Evolutionary conservation across 345 rosid species (phyloP).

Genomic region (Tarenaya hassleriana): DNA sequence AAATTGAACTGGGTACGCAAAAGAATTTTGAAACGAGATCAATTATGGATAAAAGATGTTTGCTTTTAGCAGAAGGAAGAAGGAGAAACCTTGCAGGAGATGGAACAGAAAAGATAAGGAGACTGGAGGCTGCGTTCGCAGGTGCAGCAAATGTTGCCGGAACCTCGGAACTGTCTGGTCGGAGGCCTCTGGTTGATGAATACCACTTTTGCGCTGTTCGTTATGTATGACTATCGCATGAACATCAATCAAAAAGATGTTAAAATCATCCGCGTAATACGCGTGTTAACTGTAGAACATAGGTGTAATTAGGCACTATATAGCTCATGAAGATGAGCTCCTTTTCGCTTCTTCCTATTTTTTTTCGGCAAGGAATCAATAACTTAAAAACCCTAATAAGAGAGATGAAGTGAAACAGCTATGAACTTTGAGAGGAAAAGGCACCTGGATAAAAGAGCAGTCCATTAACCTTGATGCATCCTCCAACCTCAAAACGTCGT

Average conservation of each 20-base stretch:
- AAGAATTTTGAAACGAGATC: slow-evolving; percentile 1
- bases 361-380: no score
- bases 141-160: slow-evolving; percentile 60
- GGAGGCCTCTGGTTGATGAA: slow-evolving; percentile 77
- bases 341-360: no score
- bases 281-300: neutral
- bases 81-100: slow-evolving; percentile 73
- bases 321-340: slow-evolving; percentile 7
- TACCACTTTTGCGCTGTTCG: slow-evolving; percentile 76
- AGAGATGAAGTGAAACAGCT: neutral
- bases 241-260: neutral
- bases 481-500: slow-evolving; percentile 63
- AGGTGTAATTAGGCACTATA: slow-evolving; percentile 16
- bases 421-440: neutral
- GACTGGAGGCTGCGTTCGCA: slow-evolving; percentile 73
- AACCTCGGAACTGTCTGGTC: slow-evolving; percentile 53
- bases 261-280: no score
- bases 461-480: slow-evolving; percentile 70
- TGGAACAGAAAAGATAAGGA: slow-evolving; percentile 65
- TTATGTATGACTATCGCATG: slow-evolving; percentile 53
- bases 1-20: slow-evolving; percentile 5
- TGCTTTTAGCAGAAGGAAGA: neutral
- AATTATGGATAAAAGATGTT: slow-evolving; percentile 2
- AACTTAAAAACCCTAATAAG: no score
- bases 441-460: slow-evolving; percentile 71